A percentile compares a stretch with the other conserved stretches of the same genome.
Evolutionary conservation across 2,329 filamentous ascomycete species (phyloP).

Genomic region (Fusarium lateritium): DNA sequence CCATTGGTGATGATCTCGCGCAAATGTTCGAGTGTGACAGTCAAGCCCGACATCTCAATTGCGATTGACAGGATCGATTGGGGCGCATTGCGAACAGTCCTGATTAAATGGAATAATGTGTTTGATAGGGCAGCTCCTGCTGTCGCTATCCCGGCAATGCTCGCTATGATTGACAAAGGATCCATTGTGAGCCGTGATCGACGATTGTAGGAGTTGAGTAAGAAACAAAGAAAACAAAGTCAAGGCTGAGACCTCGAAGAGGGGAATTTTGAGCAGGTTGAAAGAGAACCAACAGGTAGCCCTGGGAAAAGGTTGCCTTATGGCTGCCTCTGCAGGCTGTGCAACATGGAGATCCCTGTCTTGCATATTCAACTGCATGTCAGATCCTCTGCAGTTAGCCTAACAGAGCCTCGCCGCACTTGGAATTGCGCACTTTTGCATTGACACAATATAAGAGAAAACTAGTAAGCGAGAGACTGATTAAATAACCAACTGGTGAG

Average conservation of each 20-base stretch:
- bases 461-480: too few relatives aligned
- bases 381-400: slow-evolving; percentile 10
- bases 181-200: slow-evolving; percentile 14
- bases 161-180: slow-evolving; percentile 31
- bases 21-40: slow-evolving; percentile 18
- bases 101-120: slow-evolving; percentile 17
- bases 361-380: slow-evolving; percentile 7
- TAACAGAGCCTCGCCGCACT: neutral
- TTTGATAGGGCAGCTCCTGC: slow-evolving; percentile 30
- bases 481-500: too few relatives aligned
- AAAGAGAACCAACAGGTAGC: neutral
- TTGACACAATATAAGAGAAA: neutral
- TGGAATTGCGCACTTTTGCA: neutral
- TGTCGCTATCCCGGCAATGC: slow-evolving; percentile 35
- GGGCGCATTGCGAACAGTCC: slow-evolving; percentile 16
- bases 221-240: neutral
- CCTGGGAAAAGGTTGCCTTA: slow-evolving; percentile 7
- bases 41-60: slow-evolving; percentile 24
- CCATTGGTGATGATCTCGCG: slow-evolving; percentile 18
- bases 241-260: neutral
- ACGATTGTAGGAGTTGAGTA: neutral
- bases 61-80: slow-evolving; percentile 19
- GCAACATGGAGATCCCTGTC: slow-evolving; percentile 2
- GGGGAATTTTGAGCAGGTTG: neutral
- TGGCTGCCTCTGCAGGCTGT: slow-evolving; percentile 26